Evolutionary conservation across 2,329 filamentous ascomycete species (phyloP), one percentile per base, ranked within the genome.

Genomic region (Colletotrichum cordylinicola): DNA sequence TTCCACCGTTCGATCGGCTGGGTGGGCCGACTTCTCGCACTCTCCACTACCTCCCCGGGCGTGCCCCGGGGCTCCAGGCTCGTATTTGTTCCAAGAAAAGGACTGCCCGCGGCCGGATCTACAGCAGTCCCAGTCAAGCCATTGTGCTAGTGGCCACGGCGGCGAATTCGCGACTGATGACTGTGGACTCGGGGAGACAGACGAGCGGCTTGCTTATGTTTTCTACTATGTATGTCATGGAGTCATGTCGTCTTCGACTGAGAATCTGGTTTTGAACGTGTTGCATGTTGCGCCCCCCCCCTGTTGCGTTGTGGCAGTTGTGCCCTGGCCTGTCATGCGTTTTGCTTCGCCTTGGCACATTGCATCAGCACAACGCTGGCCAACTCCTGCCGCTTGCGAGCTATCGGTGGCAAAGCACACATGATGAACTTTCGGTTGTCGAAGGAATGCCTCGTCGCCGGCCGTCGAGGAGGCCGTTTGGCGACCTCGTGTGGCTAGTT

Each of bases 81-180:
- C 72, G 72, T 74, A 74, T 74, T 75, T 75, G 68, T 62, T 75
- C 72, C 61, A 75, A 72, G 72, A 75, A 75, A 75, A 75, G 73
- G 69, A 73, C 73, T 33, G 62, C 33, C 70, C 70, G 21, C 33
- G 56, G 37, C 73, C 64, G 35, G 73, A 75, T 75, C 73, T 75
- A 68, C 73, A 64, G 69, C 52, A 29, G 39, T 70, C 31, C 67
- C 56, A 35, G 66, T 33, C 67, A 52, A 65, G 65, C 31, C 37
- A 43, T 24, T 16, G 31, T 18, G 18, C 24, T 71, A 37, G 29
- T 65, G 61, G 67, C 48, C 72, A 74, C 52, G 27, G 55, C 37
- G 60, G 48, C 67, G 39, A 55, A 71, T 71, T 29, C 21, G 48
- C 52, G 52, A 71, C 60, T 61, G 67, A 52, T 21, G 58, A 71